These are phyloP conservation scores for Aspergillus pseudoviridinutans DNA, from an alignment of 2,329 filamentous ascomycete genomes.

Conservation along the genomic window DNA sequence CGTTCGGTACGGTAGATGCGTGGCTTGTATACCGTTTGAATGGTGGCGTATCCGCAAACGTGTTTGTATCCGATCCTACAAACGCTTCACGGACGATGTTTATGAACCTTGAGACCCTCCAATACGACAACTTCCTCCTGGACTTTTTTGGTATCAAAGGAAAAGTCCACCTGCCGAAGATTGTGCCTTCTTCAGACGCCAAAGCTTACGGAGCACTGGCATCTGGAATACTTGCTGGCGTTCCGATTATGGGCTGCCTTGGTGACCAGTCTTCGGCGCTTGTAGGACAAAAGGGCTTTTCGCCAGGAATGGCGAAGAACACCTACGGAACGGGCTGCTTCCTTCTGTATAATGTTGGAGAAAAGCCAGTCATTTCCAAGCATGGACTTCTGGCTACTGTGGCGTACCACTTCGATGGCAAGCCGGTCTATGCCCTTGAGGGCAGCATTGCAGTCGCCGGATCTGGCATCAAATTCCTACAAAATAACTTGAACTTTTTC, in stretches of 20 bases:
- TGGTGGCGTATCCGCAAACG: conserved; percentile 60
- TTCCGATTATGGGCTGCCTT: conserved; percentile 72
- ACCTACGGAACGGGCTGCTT: conserved; percentile 90
- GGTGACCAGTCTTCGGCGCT: conserved; percentile 84
- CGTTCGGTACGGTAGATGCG: conserved; percentile 82
- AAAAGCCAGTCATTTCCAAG: conserved; percentile 77
- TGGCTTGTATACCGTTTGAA: conserved; percentile 83
- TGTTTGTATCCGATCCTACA: conserved; percentile 80
- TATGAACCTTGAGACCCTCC: conserved; percentile 73
- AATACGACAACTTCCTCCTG: conserved; percentile 74
- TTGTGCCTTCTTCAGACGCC: conserved; percentile 73
- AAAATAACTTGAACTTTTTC: conserved; percentile 62
- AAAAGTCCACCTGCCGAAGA: conserved; percentile 71
- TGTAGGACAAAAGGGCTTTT: conserved; percentile 80
- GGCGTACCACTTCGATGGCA: conserved; percentile 71
- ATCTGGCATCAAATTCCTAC: conserved; percentile 71
- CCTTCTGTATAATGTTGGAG: conserved; percentile 81
- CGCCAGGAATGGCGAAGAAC: conserved; percentile 79
- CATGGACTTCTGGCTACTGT: conserved; percentile 80
- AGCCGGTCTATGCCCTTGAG: conserved; percentile 75
- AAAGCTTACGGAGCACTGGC: conserved; percentile 66
- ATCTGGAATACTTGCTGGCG: conserved; percentile 60
- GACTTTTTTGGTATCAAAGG: conserved; percentile 73
- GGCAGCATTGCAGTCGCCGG: conserved; percentile 80
- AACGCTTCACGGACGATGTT: conserved; percentile 93